phyloP scores from a whole-genome alignment of 2,329 filamentous ascomycete genomes.

The Colletotrichum phormii region DNA sequence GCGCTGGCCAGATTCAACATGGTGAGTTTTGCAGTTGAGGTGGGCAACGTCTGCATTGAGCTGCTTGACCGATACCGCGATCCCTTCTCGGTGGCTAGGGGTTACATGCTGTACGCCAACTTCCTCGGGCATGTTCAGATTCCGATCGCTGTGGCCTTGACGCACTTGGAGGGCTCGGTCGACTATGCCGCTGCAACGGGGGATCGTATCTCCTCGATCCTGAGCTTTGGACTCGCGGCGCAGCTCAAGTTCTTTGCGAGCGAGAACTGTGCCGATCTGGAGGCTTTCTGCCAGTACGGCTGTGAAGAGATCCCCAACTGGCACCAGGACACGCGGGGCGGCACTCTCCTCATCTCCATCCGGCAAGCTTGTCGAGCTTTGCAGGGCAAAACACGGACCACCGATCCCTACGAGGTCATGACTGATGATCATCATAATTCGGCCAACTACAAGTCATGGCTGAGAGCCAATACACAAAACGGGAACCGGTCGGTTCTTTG shows the following conservation, averaged over 20 bases:
- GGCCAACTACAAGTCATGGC: slow-evolving; percentile 69
- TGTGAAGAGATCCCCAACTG: slow-evolving; percentile 80
- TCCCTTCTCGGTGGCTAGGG: slow-evolving; percentile 74
- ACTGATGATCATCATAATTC: slow-evolving; percentile 75
- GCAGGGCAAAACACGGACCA: slow-evolving; percentile 76
- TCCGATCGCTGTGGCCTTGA: slow-evolving; percentile 68
- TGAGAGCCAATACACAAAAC: slow-evolving; percentile 62
- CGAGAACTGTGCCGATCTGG: slow-evolving; percentile 76
- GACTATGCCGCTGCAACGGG: slow-evolving; percentile 75
- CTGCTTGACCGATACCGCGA: slow-evolving; percentile 74
- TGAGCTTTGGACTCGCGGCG: slow-evolving; percentile 76
- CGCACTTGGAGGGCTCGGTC: slow-evolving; percentile 72
- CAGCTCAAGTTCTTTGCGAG: slow-evolving; percentile 77
- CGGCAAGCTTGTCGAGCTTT: slow-evolving; percentile 76
- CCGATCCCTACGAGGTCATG: slow-evolving; percentile 67
- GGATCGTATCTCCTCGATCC: slow-evolving; percentile 77
- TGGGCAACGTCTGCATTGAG: slow-evolving; percentile 72
- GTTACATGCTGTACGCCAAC: slow-evolving; percentile 75
- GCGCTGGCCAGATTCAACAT: slow-evolving; percentile 77
- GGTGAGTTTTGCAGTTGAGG: slow-evolving; percentile 73
- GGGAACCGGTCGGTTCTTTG: slow-evolving; percentile 73
- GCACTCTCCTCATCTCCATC: slow-evolving; percentile 74
- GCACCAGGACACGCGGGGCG: slow-evolving; percentile 77
- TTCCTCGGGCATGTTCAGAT: slow-evolving; percentile 78
- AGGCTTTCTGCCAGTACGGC: slow-evolving; percentile 77